Base-by-base conservation (phyloP, 345 rosid genomes). In the Reutealis trisperma region DNA sequence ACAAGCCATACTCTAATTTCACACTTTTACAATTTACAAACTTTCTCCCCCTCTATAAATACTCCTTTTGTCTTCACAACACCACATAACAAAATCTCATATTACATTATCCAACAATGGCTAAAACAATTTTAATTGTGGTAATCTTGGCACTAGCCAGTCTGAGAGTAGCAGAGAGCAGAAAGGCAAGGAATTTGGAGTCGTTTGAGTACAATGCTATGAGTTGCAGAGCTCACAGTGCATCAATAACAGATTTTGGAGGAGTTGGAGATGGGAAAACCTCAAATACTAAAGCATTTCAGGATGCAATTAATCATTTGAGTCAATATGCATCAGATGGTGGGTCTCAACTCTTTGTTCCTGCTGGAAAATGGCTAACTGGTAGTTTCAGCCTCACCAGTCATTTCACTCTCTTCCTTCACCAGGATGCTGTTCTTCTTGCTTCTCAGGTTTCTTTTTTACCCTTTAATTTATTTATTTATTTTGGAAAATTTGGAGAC, bases 371-470 rank as follows among this genome's bases (percentile, higher is more conserved):
- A 85, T 93, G 98, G 97, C 78, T 95, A 45, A 93, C 97, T 22
- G 99, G 99, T 1, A 93, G 99, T 79, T 88, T 95, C 69, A 90
- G 79, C 67, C 90, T 94, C 60, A 81, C 84, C 61, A 94, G 90
- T 76, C 95, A 94, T 86, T 94, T 93, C 90, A 95, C 99, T 76
- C 87, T 95, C 45, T 93, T 84, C 66, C 93, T 95, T 64, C 92
- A 93, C 64, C 84, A 83, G 84, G 99, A 93, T 74, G 99, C 98
- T 52, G 83, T 83, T 58, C 86, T 95, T 73, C 92, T 95, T 1
- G 98, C 95, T 69, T 90, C 95, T 80, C 97, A 91, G 92, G 93
- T 89, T 74, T 16, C 19, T 18, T 4, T 16, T 22, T 18, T 4
- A 7, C 19, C 22, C 37, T 10, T 44, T 42, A 7, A 19, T 14